These are phyloP conservation scores for Biscogniauxia mediterranea DNA, from an alignment of 2,329 filamentous ascomycete genomes.

Conservation along the genomic window DNA sequence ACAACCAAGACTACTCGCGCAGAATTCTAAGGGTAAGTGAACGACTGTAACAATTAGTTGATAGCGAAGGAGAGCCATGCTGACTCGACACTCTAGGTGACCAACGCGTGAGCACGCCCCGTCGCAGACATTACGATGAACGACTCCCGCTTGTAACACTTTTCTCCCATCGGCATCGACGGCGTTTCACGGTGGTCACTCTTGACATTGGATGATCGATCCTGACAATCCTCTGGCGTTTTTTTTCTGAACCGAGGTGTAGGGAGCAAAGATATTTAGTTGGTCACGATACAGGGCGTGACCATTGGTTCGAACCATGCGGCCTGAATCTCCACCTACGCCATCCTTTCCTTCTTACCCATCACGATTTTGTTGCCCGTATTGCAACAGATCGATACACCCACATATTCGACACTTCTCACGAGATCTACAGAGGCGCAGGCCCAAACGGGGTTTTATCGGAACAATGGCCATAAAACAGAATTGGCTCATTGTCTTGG, in stretches of 20 bases:
- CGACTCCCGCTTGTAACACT: conserved; percentile 31
- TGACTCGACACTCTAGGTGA: conserved; percentile 28
- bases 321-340: conserved; percentile 20
- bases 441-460: conserved; percentile 15
- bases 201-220: conserved; percentile 33
- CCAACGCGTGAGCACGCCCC: conserved; percentile 32
- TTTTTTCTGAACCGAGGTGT: conserved; percentile 31
- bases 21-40: conserved; percentile 84
- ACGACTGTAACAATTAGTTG: neutral
- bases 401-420: conserved; percentile 21
- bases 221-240: conserved; percentile 33
- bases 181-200: conserved; percentile 34
- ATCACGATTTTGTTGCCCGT: conserved; percentile 2
- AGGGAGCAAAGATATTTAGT: conserved; percentile 25
- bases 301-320: conserved; percentile 19
- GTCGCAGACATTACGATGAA: conserved; percentile 34
- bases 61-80: neutral
- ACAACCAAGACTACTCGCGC: conserved; percentile 95
- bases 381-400: conserved; percentile 12
- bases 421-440: conserved; percentile 24
- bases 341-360: conserved; percentile 33
- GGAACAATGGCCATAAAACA: conserved; percentile 12
- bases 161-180: conserved; percentile 34
- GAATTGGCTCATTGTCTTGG: conserved; percentile 20
- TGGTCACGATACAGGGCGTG: conserved; percentile 22